A percentile compares a stretch with the other conserved stretches of the same genome.
Conservation (phyloP, 2,329 filamentous ascomycete species). For the Pseudogymnoascus sp. region DNA sequence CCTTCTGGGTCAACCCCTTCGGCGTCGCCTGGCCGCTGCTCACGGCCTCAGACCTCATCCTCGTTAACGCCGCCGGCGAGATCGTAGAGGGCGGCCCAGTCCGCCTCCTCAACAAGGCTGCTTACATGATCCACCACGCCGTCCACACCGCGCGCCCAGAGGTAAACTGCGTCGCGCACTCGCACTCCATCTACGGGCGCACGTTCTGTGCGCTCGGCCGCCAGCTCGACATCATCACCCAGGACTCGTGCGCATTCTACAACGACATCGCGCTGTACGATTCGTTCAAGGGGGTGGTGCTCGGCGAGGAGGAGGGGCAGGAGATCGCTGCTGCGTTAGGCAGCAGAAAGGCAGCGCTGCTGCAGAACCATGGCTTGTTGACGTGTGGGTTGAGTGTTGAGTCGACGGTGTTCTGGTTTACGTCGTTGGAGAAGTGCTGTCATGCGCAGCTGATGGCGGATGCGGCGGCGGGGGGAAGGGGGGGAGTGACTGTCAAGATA, state of each 20-base stretch:
- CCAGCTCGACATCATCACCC: constrained; percentile 49
- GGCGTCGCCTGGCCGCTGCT: constrained; percentile 35
- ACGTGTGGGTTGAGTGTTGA: constrained; percentile 44
- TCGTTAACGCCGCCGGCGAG: constrained; percentile 51
- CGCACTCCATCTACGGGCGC: constrained; percentile 50
- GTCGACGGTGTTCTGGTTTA: constrained; percentile 46
- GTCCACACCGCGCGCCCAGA: constrained; percentile 52
- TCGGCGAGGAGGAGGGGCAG: constrained; percentile 43
- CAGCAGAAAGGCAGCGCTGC: constrained; percentile 41
- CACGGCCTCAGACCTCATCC: constrained; percentile 58
- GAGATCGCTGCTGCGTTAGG: constrained; percentile 41
- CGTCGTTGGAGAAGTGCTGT: constrained; percentile 42
- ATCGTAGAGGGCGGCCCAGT: constrained; percentile 52
- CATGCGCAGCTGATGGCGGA: constrained; percentile 45
- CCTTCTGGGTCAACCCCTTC: constrained; percentile 30
- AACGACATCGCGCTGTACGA: constrained; percentile 34
- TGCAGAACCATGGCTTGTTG: constrained; percentile 48
- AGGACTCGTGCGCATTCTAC: constrained; percentile 47
- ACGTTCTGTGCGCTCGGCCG: constrained; percentile 56
- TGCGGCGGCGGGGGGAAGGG: constrained; percentile 52
- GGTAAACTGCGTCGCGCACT: constrained; percentile 50
- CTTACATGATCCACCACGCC: constrained; percentile 53
- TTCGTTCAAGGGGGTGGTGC: constrained; percentile 44
- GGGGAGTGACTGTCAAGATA: constrained; percentile 58
- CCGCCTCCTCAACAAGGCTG: constrained; percentile 29